A percentile compares a stretch with the other conserved stretches of the same genome.
Conservation (phyloP, 441 rosid genomes). For the Pelargonium australe region DNA sequence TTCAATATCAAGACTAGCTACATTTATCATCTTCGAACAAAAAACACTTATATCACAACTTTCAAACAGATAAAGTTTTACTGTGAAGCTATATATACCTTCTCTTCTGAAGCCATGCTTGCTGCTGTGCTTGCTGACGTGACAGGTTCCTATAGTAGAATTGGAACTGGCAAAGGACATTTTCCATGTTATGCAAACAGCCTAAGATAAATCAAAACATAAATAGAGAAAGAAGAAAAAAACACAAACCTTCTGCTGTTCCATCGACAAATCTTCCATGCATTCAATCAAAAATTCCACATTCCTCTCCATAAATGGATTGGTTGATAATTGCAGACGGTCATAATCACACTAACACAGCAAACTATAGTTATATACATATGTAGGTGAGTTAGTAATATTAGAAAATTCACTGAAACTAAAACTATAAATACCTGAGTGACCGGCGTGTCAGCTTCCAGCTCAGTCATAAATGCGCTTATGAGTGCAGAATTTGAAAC, state of each 20-base stretch:
- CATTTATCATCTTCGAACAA: too few species aligned
- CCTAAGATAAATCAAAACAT: conserved; percentile 5
- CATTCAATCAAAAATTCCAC: conserved; percentile 89
- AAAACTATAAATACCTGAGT: conserved; percentile 48
- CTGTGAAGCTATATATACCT: conserved; percentile 34
- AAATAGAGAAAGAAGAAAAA: background rate
- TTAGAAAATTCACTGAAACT: background rate
- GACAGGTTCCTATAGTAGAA: conserved; percentile 70
- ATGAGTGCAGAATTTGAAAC: conserved; percentile 94
- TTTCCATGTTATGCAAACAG: conserved; percentile 14
- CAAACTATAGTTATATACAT: background rate
- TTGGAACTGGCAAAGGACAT: conserved; percentile 55
- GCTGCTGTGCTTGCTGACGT: conserved; percentile 95
- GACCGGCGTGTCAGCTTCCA: conserved; percentile 80
- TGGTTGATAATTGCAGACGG: conserved; percentile 74
- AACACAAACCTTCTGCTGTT: conserved; percentile 77
- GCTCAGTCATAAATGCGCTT: conserved; percentile 89
- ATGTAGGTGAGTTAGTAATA: background rate
- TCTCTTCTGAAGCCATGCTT: conserved; percentile 96
- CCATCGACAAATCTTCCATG: conserved; percentile 84
- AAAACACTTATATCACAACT: too few species aligned
- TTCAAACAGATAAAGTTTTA: too few species aligned
- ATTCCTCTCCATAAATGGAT: conserved; percentile 77
- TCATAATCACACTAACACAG: conserved; percentile 70
- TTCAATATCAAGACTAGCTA: too few species aligned